Percentiles rank a stretch among this genome's conserved stretches.
Conservation (phyloP, 1,284 basidiomycete genomes). For the Apiotrichum veenhuisii region DNA sequence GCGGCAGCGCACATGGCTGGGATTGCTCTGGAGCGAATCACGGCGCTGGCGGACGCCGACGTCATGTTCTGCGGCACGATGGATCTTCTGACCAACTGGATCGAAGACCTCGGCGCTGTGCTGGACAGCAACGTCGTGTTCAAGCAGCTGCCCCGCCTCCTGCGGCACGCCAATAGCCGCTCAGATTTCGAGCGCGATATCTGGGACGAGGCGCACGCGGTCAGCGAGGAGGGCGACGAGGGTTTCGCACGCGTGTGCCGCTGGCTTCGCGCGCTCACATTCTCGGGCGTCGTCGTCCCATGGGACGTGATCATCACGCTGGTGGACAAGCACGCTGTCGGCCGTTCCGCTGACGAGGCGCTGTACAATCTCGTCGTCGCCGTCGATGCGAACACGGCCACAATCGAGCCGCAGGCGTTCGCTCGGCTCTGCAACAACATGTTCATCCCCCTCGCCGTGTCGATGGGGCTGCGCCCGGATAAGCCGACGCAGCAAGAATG, state of each 20-base stretch:
- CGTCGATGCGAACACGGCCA: conserved; percentile 27
- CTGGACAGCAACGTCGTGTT: conserved; percentile 29
- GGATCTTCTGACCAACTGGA: conserved; percentile 62
- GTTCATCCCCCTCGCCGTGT: conserved; percentile 13
- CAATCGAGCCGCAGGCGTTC: conserved; percentile 22
- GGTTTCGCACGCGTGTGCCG: conserved; percentile 57
- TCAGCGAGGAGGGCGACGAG: conserved; percentile 52
- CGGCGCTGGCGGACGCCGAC: conserved; percentile 26
- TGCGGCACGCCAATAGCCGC: conserved; percentile 44
- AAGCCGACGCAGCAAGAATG: not conserved
- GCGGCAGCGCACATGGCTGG: conserved; percentile 23
- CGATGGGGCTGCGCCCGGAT: conserved; percentile 4
- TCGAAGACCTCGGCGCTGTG: conserved; percentile 51
- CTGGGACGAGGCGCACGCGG: conserved; percentile 56
- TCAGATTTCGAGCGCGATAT: conserved; percentile 55
- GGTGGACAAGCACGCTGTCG: conserved; percentile 16
- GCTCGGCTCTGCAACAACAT: conserved; percentile 27
- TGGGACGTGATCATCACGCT: conserved; percentile 26
- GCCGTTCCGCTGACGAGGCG: conserved; percentile 11
- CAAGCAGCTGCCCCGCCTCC: conserved; percentile 58
- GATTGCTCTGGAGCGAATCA: conserved; percentile 31
- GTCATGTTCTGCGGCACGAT: conserved; percentile 63
- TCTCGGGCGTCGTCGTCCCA: conserved; percentile 66
- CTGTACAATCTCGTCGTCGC: conserved; percentile 32
- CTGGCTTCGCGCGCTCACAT: conserved; percentile 64